Base-by-base conservation (phyloP, 2,329 filamentous ascomycete species). In the Stemphylium vesicarium region DNA sequence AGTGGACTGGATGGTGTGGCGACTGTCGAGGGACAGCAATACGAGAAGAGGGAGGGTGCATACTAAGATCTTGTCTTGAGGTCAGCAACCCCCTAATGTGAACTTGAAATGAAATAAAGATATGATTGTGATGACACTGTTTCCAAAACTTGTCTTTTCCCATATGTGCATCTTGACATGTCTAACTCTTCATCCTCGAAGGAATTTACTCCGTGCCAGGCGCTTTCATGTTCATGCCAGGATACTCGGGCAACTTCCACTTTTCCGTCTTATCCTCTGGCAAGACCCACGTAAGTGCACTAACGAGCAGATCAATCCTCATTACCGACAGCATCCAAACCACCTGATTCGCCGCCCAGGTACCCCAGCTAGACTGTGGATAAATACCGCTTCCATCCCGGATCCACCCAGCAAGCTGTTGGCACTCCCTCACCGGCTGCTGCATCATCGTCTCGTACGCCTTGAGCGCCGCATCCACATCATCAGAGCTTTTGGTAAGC, bases 1-100 rank as follows among this genome's bases (percentile, higher is more conserved):
- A 84, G 82, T 42, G 81, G 81, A 4, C 72, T 83, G 59, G 69
- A 71, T 13, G 71, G 75, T 8, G 79, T 87, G 6, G 64, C 75
- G 41, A 61, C 79, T 4, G 80, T 82, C 1, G 69, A 78, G 0
- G 81, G 80, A 11, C 76, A 81, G 1, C 71, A 63, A 33, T 88
- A 81, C 66, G 65, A 67, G 35, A 63, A 66, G 26, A 78, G 85
- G n/a, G 60, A 70, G 26, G 81, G 77, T 0, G 82, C 81, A 5
- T 87, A 87, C 62, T 87, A 46, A 24, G 22, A 24, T 24, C 2
- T 24, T 6, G 4, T 24, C 22, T 24, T 4, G 22, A 24, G 22
- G 6, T 7, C 22, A 8, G 22, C 22, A 4, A 24, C 4, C 6
- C 22, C 22, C 4, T 2, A 24, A 24, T 7, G 7, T 24, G 4